Conservation (phyloP, 495 filamentous ascomycete species). For the Neurospora intermedia region DNA sequence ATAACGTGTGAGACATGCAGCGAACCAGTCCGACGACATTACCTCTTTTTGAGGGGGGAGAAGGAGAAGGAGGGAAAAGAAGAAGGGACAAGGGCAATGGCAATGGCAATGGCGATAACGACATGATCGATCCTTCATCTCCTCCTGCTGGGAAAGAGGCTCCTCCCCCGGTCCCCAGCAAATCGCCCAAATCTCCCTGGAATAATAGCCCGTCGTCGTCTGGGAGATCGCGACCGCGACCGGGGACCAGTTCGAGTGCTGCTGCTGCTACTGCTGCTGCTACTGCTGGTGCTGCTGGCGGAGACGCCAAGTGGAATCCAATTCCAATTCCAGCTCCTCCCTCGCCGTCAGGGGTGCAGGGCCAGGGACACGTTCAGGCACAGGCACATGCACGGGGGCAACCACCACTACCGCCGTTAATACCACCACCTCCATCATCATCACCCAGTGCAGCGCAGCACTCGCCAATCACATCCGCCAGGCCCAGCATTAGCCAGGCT, state of each 20-base stretch:
- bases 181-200: slow-evolving; percentile 5
- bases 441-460: neutral
- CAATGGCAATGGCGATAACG: slow-evolving; percentile 4
- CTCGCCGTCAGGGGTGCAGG: slow-evolving; percentile 1
- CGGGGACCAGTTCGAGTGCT: slow-evolving; percentile 30
- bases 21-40: slow-evolving; percentile 28
- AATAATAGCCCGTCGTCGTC: neutral
- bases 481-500: neutral
- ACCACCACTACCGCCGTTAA: neutral
- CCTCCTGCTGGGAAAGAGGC: neutral
- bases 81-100: slow-evolving; percentile 10
- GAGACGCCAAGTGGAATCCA: neutral
- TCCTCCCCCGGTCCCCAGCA: slow-evolving; percentile 2
- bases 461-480: neutral
- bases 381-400: slow-evolving; percentile 8
- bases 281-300: slow-evolving; percentile 4
- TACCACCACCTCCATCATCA: neutral
- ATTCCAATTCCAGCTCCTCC: neutral
- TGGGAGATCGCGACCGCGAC: slow-evolving; percentile 27
- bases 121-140: slow-evolving; percentile 3
- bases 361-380: neutral
- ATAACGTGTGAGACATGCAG: slow-evolving; percentile 28
- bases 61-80: slow-evolving; percentile 12
- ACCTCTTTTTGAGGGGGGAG: slow-evolving; percentile 23
- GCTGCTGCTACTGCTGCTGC: neutral